phyloP scores from a whole-genome alignment of 352 stramenopile genomes.

The Globisporangium nagaii region DNA sequence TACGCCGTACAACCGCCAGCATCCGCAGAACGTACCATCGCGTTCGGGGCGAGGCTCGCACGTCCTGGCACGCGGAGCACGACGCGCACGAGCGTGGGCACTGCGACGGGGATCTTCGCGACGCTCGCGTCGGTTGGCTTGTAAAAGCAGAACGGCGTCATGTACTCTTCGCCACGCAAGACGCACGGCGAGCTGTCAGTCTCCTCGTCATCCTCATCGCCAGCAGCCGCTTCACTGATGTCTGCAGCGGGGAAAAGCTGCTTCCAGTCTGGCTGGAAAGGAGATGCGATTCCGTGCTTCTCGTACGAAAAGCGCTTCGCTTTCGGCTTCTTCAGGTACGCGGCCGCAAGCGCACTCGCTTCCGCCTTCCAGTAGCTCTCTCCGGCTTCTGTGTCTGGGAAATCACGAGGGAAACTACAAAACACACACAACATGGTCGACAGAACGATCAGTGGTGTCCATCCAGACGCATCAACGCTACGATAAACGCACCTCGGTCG shows the following conservation, averaged over 20 bases:
- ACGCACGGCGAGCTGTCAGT: conserved; percentile 27
- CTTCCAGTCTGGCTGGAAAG: conserved; percentile 60
- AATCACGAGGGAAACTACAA: conserved; percentile 73
- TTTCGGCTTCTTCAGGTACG: conserved; percentile 53
- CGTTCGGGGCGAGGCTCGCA: conserved; percentile 46
- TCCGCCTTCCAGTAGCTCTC: conserved; percentile 46
- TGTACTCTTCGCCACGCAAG: conserved; percentile 55
- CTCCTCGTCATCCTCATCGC: conserved; percentile 10
- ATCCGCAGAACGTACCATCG: conserved; percentile 36
- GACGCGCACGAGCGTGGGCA: conserved; percentile 71
- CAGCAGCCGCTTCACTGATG: background rate
- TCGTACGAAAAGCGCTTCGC: conserved; percentile 59
- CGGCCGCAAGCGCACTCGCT: conserved; percentile 12
- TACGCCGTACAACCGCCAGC: background rate
- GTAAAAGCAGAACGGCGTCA: conserved; percentile 69
- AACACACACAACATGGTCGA: too few species aligned
- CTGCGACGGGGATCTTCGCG: conserved; percentile 39
- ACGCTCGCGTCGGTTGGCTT: background rate
- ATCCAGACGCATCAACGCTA: too few species aligned
- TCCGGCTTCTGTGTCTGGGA: conserved; percentile 58
- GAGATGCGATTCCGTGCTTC: conserved; percentile 49
- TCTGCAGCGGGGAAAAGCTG: conserved; percentile 25
- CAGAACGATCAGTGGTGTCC: background rate
- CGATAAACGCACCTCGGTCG: conserved; percentile 30
- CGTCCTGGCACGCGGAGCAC: conserved; percentile 45